Base-by-base conservation (phyloP, 306 rosid genomes). In the Gillenia trifoliata region DNA sequence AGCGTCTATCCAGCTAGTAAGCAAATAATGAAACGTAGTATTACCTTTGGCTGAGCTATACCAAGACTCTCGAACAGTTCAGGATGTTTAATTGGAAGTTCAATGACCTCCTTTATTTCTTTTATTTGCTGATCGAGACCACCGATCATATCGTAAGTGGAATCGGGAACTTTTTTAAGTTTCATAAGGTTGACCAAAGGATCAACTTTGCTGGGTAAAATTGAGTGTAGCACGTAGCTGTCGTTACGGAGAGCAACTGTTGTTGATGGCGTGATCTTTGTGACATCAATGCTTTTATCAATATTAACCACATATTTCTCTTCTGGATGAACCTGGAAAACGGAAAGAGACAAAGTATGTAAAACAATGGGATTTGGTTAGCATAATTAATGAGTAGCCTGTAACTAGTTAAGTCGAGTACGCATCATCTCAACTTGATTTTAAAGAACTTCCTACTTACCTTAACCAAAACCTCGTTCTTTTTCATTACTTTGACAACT, bases 31-130 rank as follows among this genome's bases (percentile, higher is more conserved):
- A 59, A 31, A 54, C 22, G 29, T 47, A 29, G 50, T 19, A 67
- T 33, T 89, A 94, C 99, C 99, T 94, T 91, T 36, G 99, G 99
- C 77, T 94, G 99, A 75, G 99, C 99, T 77, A 94, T 94, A 86
- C 99, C 99, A 82, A 94, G 99, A 83, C 99, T 94, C 82, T 94
- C 99, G 77, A 94, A 94, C 72, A 94, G 79, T 82, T 94, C 99
- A 15, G 99, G 99, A 81, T 94, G 99, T 71, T 94, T 94, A 55
- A 94, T 94, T 20, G 99, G 99, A 34, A 94, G 92, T 78, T 94
- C 99, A 82, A 94, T 94, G 78, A 94, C 98, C 97, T 94, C 99
- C 67, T 94, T 94, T 22, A 94, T 94, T 85, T 94, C 99, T 77
- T 94, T 94, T 79, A 94, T 94, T 83, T 94, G 99, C 85, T 94